These are phyloP conservation scores for Dothidotthia symphoricarpi DNA, from an alignment of 2,329 filamentous ascomycete genomes.

Conservation along the genomic window DNA sequence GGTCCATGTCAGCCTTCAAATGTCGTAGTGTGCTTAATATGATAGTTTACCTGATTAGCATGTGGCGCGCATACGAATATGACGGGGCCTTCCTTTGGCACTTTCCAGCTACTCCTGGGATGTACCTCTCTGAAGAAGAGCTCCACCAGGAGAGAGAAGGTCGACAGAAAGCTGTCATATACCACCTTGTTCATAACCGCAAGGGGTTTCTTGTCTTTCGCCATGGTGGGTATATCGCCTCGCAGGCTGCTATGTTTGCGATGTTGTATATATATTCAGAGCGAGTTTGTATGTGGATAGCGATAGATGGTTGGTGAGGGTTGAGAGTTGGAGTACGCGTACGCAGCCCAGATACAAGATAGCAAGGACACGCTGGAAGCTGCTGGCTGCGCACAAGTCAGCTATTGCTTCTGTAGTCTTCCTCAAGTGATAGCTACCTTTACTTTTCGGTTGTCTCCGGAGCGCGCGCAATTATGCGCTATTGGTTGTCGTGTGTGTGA, in stretches of 20 bases:
- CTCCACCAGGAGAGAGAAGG: slow-evolving; percentile 80
- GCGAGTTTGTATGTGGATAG: too few relatives aligned
- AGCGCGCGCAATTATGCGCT: neutral
- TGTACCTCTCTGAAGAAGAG: slow-evolving; percentile 98
- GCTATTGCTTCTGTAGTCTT: slow-evolving; percentile 1
- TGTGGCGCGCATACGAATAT: slow-evolving; percentile 96
- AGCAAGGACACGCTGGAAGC: slow-evolving; percentile 11
- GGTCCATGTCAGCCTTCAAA: slow-evolving; percentile 13
- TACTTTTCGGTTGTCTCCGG: slow-evolving; percentile 1
- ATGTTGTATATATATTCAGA: too few relatives aligned
- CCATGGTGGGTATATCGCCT: slow-evolving; percentile 14
- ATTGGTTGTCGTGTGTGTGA: slow-evolving; percentile 8
- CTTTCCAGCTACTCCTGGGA: slow-evolving; percentile 90
- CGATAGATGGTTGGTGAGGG: neutral
- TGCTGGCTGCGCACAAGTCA: slow-evolving; percentile 11
- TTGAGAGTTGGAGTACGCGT: slow-evolving; percentile 7
- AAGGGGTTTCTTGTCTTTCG: slow-evolving; percentile 30
- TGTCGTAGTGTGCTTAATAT: too few relatives aligned
- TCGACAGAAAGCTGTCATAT: slow-evolving; percentile 76
- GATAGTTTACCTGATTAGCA: slow-evolving; percentile 66
- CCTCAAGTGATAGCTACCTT: slow-evolving; percentile 10
- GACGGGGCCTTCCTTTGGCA: slow-evolving; percentile 82
- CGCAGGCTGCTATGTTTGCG: slow-evolving; percentile 1
- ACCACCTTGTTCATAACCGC: slow-evolving; percentile 66
- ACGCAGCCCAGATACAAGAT: slow-evolving; percentile 6